Conservation (phyloP, 108 stramenopile species). For the Poteriospumella lacustris region DNA sequence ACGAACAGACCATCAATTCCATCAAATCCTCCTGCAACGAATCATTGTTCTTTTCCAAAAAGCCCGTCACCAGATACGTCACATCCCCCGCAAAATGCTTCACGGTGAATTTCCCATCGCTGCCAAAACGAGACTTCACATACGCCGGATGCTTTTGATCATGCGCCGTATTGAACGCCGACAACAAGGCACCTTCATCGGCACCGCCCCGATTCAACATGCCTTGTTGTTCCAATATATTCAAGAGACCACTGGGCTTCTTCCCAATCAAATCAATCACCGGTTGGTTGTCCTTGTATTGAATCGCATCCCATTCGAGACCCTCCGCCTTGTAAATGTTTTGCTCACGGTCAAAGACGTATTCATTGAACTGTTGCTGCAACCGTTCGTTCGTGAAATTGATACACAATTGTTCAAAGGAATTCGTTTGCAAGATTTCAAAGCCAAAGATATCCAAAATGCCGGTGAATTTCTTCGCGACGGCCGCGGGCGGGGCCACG, state of each 20-base stretch:
- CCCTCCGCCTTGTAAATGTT: constrained; percentile 89
- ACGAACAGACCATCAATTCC: constrained; percentile 35
- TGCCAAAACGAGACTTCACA: neutral
- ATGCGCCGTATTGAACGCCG: neutral
- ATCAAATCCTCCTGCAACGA: constrained; percentile 52
- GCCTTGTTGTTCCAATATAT: constrained; percentile 58
- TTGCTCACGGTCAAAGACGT: constrained; percentile 90
- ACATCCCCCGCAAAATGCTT: constrained; percentile 93
- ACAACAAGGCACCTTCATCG: constrained; percentile 50
- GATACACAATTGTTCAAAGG: constrained; percentile 86
- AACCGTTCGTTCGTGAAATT: constrained; percentile 97
- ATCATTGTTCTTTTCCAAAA: constrained; percentile 87
- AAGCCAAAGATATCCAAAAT: constrained; percentile 98
- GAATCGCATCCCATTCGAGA: constrained; percentile 63
- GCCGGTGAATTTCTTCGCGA: constrained; percentile 64
- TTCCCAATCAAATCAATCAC: constrained; percentile 89
- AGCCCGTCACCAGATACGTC: constrained; percentile 79
- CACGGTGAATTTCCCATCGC: constrained; percentile 59
- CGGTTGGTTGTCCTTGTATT: constrained; percentile 92
- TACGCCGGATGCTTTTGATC: constrained; percentile 6
- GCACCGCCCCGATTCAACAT: constrained; percentile 49
- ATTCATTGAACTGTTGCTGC: constrained; percentile 97
- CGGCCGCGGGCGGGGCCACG: neutral
- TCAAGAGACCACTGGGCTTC: constrained; percentile 57
- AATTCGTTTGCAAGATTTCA: constrained; percentile 60